Evolutionary conservation across 768 basidiomycete species (phyloP).

Genomic region (Candolleomyces eurysporus): DNA sequence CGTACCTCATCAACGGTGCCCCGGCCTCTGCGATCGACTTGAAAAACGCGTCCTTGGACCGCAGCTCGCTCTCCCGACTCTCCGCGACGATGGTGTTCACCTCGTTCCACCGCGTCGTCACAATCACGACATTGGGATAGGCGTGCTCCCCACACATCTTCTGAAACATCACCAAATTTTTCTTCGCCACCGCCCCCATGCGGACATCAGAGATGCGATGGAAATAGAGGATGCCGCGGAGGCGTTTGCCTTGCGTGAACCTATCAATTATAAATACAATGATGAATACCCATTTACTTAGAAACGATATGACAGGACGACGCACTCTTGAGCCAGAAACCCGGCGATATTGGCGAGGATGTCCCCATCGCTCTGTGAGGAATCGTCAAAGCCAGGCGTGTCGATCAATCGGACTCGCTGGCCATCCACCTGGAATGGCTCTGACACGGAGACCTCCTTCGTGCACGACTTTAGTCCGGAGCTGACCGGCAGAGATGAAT

Average conservation of each 20-base stretch:
- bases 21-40: slow-evolving; percentile 40
- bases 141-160: slow-evolving; percentile 41
- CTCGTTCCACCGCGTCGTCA: slow-evolving; percentile 46
- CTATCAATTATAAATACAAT: background rate
- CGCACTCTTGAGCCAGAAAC: slow-evolving; percentile 9
- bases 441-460: background rate
- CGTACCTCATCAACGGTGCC: slow-evolving; percentile 34
- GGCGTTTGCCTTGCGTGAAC: slow-evolving; percentile 18
- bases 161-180: slow-evolving; percentile 45
- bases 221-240: slow-evolving; percentile 41
- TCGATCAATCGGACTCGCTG: slow-evolving; percentile 4
- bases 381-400: slow-evolving; percentile 13
- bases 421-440: slow-evolving; percentile 8
- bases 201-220: slow-evolving; percentile 40
- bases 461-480: slow-evolving; percentile 9
- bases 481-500: slow-evolving; percentile 9
- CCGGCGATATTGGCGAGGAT: slow-evolving; percentile 4
- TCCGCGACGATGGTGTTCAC: slow-evolving; percentile 23
- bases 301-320: background rate
- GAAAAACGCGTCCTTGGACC: slow-evolving; percentile 32
- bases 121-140: slow-evolving; percentile 43
- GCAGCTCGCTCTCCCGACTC: slow-evolving; percentile 35
- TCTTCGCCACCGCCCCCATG: slow-evolving; percentile 36
- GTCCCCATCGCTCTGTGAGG: slow-evolving; percentile 8
- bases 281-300: background rate